Percentiles rank a stretch among this genome's conserved stretches.
phyloP scores from a whole-genome alignment of 768 basidiomycete genomes.

The Pleurotus cornucopiae region DNA sequence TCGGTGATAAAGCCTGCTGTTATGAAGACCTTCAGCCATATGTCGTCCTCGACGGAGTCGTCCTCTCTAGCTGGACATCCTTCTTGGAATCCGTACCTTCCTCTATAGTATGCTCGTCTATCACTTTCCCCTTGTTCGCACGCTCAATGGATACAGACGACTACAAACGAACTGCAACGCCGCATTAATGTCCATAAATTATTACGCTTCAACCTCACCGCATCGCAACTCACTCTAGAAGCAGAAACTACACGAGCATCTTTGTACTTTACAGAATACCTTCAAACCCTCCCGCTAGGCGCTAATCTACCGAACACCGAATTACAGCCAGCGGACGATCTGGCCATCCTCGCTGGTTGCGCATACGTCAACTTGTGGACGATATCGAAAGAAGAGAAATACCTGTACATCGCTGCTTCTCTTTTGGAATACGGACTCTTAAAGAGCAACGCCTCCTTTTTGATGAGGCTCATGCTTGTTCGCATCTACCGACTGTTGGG shows the following conservation, averaged over 20 bases:
- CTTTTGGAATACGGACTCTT: slow-evolving; percentile 69
- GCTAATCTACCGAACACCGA: slow-evolving; percentile 66
- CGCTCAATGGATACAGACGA: slow-evolving; percentile 31
- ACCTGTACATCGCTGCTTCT: slow-evolving; percentile 61
- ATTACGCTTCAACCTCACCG: slow-evolving; percentile 52
- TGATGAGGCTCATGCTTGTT: slow-evolving; percentile 71
- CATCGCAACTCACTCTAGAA: slow-evolving; percentile 48
- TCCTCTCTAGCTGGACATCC: slow-evolving; percentile 45
- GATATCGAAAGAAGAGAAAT: slow-evolving; percentile 45
- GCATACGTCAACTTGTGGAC: slow-evolving; percentile 63
- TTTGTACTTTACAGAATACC: slow-evolving; percentile 57
- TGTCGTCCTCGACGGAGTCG: slow-evolving; percentile 43
- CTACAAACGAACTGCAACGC: slow-evolving; percentile 52
- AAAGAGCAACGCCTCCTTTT: slow-evolving; percentile 77
- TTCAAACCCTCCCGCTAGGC: slow-evolving; percentile 66
- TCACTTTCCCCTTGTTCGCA: not conserved
- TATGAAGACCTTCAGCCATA: slow-evolving; percentile 82
- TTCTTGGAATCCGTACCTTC: slow-evolving; percentile 46
- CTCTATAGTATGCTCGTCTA: slow-evolving; percentile 39
- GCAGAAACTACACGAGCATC: slow-evolving; percentile 49
- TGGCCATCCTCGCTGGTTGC: slow-evolving; percentile 71
- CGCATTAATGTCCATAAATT: slow-evolving; percentile 76
- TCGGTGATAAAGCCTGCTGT: slow-evolving; percentile 82
- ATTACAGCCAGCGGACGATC: slow-evolving; percentile 84
- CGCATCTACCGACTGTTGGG: slow-evolving; percentile 81